Base-by-base conservation (phyloP, 176 grass and related monocot species). In the Bothriochloa decipiens region DNA sequence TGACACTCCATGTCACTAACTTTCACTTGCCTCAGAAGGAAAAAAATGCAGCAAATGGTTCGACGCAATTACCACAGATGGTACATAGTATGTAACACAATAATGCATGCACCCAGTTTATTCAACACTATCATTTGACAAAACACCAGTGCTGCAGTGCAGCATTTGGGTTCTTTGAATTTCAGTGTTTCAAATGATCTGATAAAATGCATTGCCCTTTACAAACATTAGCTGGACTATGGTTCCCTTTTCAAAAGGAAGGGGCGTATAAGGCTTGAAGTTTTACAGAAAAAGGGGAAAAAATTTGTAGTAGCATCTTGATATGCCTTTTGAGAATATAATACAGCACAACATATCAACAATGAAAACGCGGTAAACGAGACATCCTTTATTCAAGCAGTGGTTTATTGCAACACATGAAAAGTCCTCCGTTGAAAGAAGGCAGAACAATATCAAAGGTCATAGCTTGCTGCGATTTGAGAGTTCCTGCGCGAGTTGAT, bases 381-480 rank as follows among this genome's bases (percentile, higher is more conserved):
- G 7, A 1, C 46, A 0, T 49, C 3, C 1, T 65, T 82, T 72
- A 83, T 83, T 83, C 45, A 25, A 77, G 20, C 74, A 5, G 4
- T 57, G 57, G 65, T 33, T 65, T 77, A 33, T 25, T 50, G 49
- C 66, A 36, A 67, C 25, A 17, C 27, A 70, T 47, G n/a, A 65
- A 23, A 68, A 37, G 40, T 14, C 9, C 45, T 47, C 47, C 4
- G 16, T 12, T 7, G 27, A 43, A 46, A 37, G 18, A 11, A 69
- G 66, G 22, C 12, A 29, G 62, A 29, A 65, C 62, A 29, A 14
- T n/a, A 25, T n/a, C 81, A 68, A 27, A 85, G 76, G 77, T 90
- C 87, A 97, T 70, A 97, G 81, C 76, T 91, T 98, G 87, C 93
- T 93, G 62, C 5, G 76, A 85, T 63, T 83, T 17, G 46, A 50